phyloP scores from a whole-genome alignment of 2,329 filamentous ascomycete species.

The Trichoderma sp. region DNA sequence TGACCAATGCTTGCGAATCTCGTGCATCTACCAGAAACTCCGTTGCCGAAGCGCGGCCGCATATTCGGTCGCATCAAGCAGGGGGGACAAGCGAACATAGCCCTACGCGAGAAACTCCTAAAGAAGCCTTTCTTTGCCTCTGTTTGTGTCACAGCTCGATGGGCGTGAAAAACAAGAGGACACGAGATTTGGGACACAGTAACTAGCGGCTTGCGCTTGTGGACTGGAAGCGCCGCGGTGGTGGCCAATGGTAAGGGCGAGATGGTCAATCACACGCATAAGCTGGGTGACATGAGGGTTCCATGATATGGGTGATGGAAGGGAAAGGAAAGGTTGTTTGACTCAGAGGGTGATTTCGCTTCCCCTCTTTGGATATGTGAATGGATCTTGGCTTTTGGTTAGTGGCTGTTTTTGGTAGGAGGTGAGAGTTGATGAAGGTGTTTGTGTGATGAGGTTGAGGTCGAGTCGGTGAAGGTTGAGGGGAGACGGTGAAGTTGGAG shows the following conservation, averaged over 20 bases:
- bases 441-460: neutral
- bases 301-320: neutral
- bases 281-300: neutral
- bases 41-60: slow-evolving; percentile 15
- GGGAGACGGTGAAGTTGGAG: neutral
- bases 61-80: slow-evolving; percentile 18
- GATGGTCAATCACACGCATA: slow-evolving; percentile 22
- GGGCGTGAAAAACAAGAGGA: neutral
- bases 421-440: neutral
- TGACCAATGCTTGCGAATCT: neutral
- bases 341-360: neutral
- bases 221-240: slow-evolving; percentile 17
- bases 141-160: neutral
- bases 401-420: neutral
- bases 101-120: neutral
- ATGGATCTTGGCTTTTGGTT: neutral
- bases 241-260: slow-evolving; percentile 18
- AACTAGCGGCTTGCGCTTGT: neutral
- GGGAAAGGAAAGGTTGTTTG: neutral
- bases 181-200: neutral
- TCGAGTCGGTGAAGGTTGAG: neutral
- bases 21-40: neutral
- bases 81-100: neutral
- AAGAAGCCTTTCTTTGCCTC: neutral
- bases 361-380: neutral